Base-by-base conservation (phyloP, 306 rosid species). In the Dryas octopetala region DNA sequence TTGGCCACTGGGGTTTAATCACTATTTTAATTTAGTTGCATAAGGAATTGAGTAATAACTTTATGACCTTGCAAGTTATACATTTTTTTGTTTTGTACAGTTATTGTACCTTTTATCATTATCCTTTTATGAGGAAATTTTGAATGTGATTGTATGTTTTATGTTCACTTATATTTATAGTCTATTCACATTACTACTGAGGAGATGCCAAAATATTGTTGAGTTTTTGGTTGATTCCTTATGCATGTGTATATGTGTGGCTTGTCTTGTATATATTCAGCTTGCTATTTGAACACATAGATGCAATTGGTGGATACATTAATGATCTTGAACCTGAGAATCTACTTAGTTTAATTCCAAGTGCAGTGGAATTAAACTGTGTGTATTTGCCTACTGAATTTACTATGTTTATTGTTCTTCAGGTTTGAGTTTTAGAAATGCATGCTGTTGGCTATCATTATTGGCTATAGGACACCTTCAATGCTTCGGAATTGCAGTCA, bases 381-480 rank as follows among this genome's bases (percentile, higher is more conserved):
- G 49, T 63, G 9, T 2, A 7, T 16, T 11, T 58, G 38, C 3
- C 45, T 72, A 46, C 40, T 28, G 4, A 61, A 60, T 62, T 60
- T 73, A 47, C 59, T 46, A 3, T 60, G 46, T 32, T 32, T 14
- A 2, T 46, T 60, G 10, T 51, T 57, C 45, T 74, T 74, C 75
- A 74, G 79, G 76, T 74, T 69, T 40, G 73, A 57, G 48, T 74
- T 53, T 52, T 74, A 62, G 75, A 61, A 61, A 62, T 73, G 67
- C 50, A 28, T 72, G 68, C 55, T 41, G 69, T 49, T 73, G 47
- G 74, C 38, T 47, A 70, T 23, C 26, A 23, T 47, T 59, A 1
- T 65, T 45, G 55, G 66, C 10, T 12, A 70, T 64, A 17, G 51
- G 79, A 23, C 11, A 68, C 9, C 43, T 47, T 38, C 26, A 8